Evolutionary conservation across 768 basidiomycete genomes (phyloP), one percentile per base, ranked within the genome.

Genomic region (Zangia roseola): DNA sequence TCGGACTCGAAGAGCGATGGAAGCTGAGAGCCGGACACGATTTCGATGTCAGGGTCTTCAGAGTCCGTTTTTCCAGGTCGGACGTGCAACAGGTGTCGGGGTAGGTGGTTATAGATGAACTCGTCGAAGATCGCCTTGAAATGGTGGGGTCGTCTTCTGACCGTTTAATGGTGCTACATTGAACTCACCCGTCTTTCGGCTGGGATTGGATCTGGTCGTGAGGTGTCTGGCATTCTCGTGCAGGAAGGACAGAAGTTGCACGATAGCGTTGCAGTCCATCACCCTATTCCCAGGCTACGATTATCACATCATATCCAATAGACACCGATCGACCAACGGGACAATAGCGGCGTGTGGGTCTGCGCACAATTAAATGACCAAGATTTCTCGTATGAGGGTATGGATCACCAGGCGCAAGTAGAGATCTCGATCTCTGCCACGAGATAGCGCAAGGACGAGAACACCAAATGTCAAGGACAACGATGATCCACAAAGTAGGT

Each of bases 61-160:
- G 19, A 28, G 23, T 13, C 13, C 7, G 13, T 9, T 7, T 8
- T 10, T 1, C 9, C 9, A 1, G n/a, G 10, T 43, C 45, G 48
- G 4, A 53, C 16, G 9, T 53, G 47, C 5, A 55, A 35, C 2
- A 55, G 31, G 43, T 53, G 54, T 4, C 50, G 46, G 12, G 54
- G 54, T 4, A 55, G 20, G 19, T 26, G 6, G 31, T 53, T 55
- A 6, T 55, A 53, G 14, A 55, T 36, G 17, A 55, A 53, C 45
- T 55, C 54, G 7, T 55, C 54, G 5, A 48, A 55, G 40, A 40
- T 53, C 1, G 52, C 51, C 54, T 55, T 19, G 41, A 23, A 19
- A 26, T 1, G 16, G 10, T 28, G 38, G 2, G 20, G 37, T 28
- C 3, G 24, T 19, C 31, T 1, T 16, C 6, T 12, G 4, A 28